These are phyloP conservation scores for Myriosclerotinia duriaeana DNA, from an alignment of 2,329 filamentous ascomycete genomes.

Conservation along the genomic window DNA sequence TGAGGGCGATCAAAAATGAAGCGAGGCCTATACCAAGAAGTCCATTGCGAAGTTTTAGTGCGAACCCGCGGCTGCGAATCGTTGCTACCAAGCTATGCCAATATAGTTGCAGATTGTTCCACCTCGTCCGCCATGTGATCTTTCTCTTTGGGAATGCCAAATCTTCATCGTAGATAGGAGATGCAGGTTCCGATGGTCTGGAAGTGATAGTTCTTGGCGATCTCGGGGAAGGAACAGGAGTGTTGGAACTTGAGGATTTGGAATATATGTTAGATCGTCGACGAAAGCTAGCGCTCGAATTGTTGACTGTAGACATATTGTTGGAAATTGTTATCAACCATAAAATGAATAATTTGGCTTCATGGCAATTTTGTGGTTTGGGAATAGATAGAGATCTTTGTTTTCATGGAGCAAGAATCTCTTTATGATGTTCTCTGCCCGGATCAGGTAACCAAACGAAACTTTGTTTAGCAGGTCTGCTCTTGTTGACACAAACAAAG, in stretches of 20 bases:
- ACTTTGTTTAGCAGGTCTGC: neutral
- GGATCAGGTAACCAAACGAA: neutral
- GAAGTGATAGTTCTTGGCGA: neutral
- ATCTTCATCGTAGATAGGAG: neutral
- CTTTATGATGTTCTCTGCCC: neutral
- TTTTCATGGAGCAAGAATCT: neutral
- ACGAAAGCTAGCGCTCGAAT: no score
- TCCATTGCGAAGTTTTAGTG: neutral
- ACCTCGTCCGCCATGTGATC: neutral
- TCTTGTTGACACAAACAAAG: neutral
- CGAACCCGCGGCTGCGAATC: neutral
- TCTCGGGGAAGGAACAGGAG: neutral
- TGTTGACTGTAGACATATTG: slow-evolving; percentile 5
- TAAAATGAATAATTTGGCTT: neutral
- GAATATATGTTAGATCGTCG: no score
- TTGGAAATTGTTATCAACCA: neutral
- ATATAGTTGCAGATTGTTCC: neutral
- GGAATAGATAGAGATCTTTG: neutral
- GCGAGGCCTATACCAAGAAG: neutral
- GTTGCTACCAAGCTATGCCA: no score
- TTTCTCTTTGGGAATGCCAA: neutral
- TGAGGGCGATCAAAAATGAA: neutral
- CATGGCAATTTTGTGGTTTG: neutral
- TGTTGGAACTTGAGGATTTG: neutral
- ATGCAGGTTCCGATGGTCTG: neutral